Base-by-base conservation (phyloP, 805 yeast species). In the Ogataea pini region DNA sequence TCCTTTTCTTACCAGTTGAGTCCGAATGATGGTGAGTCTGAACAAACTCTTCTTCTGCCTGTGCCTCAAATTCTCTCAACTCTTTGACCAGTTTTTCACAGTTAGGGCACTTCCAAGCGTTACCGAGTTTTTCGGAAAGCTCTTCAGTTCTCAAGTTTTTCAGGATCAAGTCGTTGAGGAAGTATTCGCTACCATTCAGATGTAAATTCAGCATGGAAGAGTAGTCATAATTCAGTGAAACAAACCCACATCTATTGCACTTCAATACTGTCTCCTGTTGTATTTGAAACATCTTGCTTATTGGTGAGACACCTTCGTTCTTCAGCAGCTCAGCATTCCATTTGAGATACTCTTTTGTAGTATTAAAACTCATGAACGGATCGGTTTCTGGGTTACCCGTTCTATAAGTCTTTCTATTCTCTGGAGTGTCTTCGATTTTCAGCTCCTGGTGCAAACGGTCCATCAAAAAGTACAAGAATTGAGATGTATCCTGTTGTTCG, bases 41-140 rank as follows among this genome's bases (percentile, higher is more conserved):
- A 10, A 36, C 19, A 10, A 34, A 36, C 3, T 37, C 45, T 10
- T 29, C 42, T 9, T 36, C 36, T 9, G 42, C 29, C 54, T 20
- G 20, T 2, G 41, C 48, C 40, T 42, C 64, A 54, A 47, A 42
- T 36, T 42, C 44, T 55, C 34, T 49, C 55, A 28, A 43, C 48
- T 48, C 57, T 49, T 51, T 62, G 56, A 48, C 25, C 40, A 54
- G 37, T 50, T 76, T 68, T 44, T 64, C 67, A 68, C 95, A 86
- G 46, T 80, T 78, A 7, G 94, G 91, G 70, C 95, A 86, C 54
- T 83, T 79, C 95, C 95, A 86, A 1, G 94, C 88, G 66, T 86
- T 86, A 6, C 83, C 91, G 20, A 89, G 49, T 27, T 60, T 85
- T 7, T 75, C 72, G n/a, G 73, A 70, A 44, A 86, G 65, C 3